phyloP scores from a whole-genome alignment of 306 rosid genomes.

The Sindora glabra region DNA sequence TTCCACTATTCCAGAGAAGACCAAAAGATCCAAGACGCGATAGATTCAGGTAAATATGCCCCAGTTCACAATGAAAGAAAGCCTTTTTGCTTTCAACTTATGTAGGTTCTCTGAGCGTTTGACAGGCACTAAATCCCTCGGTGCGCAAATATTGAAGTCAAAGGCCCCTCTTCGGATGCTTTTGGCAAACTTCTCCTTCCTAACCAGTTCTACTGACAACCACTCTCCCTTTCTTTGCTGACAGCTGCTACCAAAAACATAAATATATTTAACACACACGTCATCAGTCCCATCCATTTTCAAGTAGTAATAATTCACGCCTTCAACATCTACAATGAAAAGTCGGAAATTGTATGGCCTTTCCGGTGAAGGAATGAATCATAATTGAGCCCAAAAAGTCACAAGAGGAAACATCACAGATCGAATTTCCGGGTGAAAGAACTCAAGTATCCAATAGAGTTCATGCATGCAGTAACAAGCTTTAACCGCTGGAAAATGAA shows the following conservation, averaged over 20 bases:
- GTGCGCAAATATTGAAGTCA: conserved; percentile 27
- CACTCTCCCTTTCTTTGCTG: conserved; percentile 34
- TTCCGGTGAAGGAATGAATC: background rate
- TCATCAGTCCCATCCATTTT: background rate
- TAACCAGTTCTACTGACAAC: conserved; percentile 37
- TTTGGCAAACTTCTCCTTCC: conserved; percentile 18
- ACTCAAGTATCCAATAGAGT: background rate
- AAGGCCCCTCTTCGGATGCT: conserved; percentile 31
- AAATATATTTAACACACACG: background rate
- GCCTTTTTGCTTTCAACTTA: background rate
- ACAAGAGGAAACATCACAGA: too few species aligned
- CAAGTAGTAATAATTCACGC: background rate
- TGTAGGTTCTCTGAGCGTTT: background rate
- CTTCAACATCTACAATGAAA: background rate
- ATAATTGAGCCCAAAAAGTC: background rate
- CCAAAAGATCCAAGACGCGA: conserved; percentile 14
- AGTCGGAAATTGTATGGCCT: too few species aligned
- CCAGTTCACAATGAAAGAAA: conserved; percentile 42
- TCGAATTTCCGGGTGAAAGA: too few species aligned
- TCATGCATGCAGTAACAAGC: background rate
- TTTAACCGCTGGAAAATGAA: background rate
- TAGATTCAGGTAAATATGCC: conserved; percentile 42
- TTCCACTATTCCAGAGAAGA: conserved; percentile 14
- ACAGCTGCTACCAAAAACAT: conserved; percentile 20
- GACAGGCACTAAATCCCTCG: conserved; percentile 1